Percentiles rank a stretch among this genome's conserved stretches.
phyloP scores from a whole-genome alignment of 2,329 filamentous ascomycete species.

The Colletotrichum scovillei region DNA sequence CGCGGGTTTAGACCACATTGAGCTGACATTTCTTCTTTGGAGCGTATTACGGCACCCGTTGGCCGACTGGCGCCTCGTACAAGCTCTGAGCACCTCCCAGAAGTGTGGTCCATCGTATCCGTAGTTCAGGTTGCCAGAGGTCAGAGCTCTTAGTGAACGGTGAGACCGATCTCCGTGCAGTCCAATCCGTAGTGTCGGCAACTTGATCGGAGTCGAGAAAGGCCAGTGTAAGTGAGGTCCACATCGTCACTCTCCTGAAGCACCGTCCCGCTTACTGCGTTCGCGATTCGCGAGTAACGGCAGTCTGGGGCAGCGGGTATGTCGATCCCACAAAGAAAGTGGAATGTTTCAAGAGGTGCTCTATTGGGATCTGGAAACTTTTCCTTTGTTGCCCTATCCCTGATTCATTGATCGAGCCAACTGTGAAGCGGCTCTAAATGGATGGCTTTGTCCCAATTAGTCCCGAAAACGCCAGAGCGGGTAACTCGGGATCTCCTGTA shows the following conservation, averaged over 20 bases:
- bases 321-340: not conserved
- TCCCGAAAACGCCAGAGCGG: conserved; percentile 2
- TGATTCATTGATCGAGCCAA: not conserved
- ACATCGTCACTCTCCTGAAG: not conserved
- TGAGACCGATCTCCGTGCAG: conserved; percentile 1
- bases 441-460: conserved; percentile 5
- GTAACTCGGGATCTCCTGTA: not conserved
- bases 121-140: conserved; percentile 5
- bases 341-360: not conserved
- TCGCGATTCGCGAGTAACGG: not conserved
- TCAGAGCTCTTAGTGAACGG: conserved; percentile 17
- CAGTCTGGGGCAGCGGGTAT: not conserved
- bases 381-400: not conserved
- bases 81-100: conserved; percentile 1
- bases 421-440: not conserved
- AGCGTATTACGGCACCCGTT: conserved; percentile 7
- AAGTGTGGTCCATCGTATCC: not conserved
- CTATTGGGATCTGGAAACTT: not conserved
- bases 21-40: not conserved
- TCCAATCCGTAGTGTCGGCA: not conserved
- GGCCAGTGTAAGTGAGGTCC: not conserved
- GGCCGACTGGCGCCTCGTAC: conserved; percentile 23
- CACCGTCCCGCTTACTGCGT: not conserved
- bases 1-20: not conserved
- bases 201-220: not conserved